phyloP scores from a whole-genome alignment of 306 rosid species.

The Alnus rubra region DNA sequence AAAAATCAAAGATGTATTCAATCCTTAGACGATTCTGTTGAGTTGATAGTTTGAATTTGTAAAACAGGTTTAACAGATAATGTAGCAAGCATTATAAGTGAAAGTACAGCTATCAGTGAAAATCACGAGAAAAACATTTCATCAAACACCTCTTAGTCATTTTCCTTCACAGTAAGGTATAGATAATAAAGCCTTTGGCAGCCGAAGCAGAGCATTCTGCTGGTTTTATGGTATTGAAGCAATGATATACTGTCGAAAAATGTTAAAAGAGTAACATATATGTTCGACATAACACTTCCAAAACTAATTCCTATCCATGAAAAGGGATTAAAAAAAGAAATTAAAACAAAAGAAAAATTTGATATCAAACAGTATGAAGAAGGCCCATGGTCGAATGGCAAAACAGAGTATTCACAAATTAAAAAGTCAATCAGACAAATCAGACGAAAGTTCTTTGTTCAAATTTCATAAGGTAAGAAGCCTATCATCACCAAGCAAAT shows the following conservation, averaged over 20 bases:
- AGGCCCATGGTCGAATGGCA: not conserved
- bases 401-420: not conserved
- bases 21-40: too few species aligned
- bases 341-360: not conserved
- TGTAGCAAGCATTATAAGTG: too few species aligned
- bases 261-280: not conserved
- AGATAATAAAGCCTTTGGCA: too few species aligned
- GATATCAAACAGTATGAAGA: too few species aligned
- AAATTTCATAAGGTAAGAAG: not conserved
- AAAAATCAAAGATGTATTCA: too few species aligned
- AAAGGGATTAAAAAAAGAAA: not conserved
- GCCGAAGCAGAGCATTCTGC: not conserved
- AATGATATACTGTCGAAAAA: not conserved
- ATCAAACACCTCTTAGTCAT: too few species aligned
- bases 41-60: too few species aligned
- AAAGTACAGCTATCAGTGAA: too few species aligned
- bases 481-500: not conserved
- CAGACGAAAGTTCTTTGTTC: not conserved
- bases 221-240: not conserved
- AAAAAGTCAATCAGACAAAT: not conserved
- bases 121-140: too few species aligned
- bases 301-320: not conserved
- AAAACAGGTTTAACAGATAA: too few species aligned
- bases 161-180: too few species aligned
- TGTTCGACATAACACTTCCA: not conserved